Base-by-base conservation (phyloP, 2,329 filamentous ascomycete genomes). In the Huntiella bhutanensis region DNA sequence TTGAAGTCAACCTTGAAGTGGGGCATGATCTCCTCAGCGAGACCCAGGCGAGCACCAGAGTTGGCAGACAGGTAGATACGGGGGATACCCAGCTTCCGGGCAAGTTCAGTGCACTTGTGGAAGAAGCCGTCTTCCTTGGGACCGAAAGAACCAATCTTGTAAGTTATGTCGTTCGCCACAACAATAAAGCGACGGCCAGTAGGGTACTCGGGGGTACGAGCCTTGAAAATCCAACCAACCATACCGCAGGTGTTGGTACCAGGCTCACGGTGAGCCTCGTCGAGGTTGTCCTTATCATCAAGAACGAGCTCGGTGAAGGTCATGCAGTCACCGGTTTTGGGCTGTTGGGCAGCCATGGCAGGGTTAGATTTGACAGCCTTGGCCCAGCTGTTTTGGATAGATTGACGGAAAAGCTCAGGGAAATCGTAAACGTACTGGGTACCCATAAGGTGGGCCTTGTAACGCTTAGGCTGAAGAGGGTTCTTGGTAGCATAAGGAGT, bases 361-460 rank as follows among this genome's bases (percentile, higher is more conserved):
- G 84, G 71, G 56, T 88, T 78, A 60, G 79, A 78, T 60, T 78
- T 76, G 53, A 82, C 71, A 48, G 78, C 77, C 61, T 80, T 79
- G 58, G 69, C 66, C 91, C 91, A 98, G 64, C 76, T 82, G 71
- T 95, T 95, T 68, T 95, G 86, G 59, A 94, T 85, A 39, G 91
- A 86, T 65, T 96, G 91, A 59, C 91, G 78, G 82, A 98, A 98
- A 42, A 98, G 78, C 71, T 98, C 91, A 28, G 91, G 91, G 80
- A 98, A 98, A 64, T 98, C 91, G 62, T 98, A 98, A 46, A 96
- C 91, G 61, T 95, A 98, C 65, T 98, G 91, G 22, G 91, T 98
- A 53, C 91, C 91, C 87, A 98, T 95, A 52, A 96, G 70, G 62
- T 98, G 91, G 54, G 91, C 91, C 80, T 94, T 95, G 78, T 98